phyloP scores from a whole-genome alignment of 2,329 filamentous ascomycete genomes.

The Byssoonygena ceratinophila region DNA sequence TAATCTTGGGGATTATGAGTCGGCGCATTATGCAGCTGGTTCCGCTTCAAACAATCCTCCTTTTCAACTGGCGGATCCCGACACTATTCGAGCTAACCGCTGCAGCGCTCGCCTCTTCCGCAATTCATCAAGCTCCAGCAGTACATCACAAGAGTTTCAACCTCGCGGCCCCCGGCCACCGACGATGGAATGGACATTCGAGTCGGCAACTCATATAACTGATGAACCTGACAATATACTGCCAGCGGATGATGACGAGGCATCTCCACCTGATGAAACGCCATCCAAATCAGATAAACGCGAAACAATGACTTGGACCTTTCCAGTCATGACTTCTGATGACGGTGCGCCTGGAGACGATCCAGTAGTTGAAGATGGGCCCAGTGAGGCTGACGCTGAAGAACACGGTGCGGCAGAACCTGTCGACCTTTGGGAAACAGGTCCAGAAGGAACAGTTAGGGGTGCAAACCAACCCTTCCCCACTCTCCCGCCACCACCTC shows the following conservation, averaged over 20 bases:
- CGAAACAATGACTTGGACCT: constrained; percentile 46
- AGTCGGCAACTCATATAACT: constrained; percentile 16
- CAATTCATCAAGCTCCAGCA: constrained; percentile 27
- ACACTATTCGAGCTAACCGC: constrained; percentile 48
- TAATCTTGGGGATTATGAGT: constrained; percentile 45
- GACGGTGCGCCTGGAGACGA: constrained; percentile 13
- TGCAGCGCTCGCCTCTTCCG: constrained; percentile 39
- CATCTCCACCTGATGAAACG: constrained; percentile 10
- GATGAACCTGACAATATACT: constrained; percentile 6
- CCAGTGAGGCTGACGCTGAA: constrained; percentile 5
- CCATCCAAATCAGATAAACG: constrained; percentile 23
- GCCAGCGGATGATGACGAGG: not conserved
- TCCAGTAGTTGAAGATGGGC: constrained; percentile 16
- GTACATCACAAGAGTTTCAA: constrained; percentile 25
- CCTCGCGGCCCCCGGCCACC: constrained; percentile 34
- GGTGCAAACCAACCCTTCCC: constrained; percentile 8
- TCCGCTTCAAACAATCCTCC: constrained; percentile 41
- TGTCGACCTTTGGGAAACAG: constrained; percentile 1
- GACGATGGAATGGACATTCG: constrained; percentile 41
- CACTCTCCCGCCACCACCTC: constrained; percentile 8
- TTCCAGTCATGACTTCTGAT: constrained; percentile 35
- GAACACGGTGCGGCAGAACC: constrained; percentile 3
- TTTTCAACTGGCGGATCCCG: constrained; percentile 42
- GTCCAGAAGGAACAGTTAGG: constrained; percentile 6
- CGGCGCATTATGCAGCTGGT: constrained; percentile 42